These are phyloP conservation scores for Myriosclerotinia curreyana DNA, from an alignment of 2,329 filamentous ascomycete genomes.

Conservation along the genomic window DNA sequence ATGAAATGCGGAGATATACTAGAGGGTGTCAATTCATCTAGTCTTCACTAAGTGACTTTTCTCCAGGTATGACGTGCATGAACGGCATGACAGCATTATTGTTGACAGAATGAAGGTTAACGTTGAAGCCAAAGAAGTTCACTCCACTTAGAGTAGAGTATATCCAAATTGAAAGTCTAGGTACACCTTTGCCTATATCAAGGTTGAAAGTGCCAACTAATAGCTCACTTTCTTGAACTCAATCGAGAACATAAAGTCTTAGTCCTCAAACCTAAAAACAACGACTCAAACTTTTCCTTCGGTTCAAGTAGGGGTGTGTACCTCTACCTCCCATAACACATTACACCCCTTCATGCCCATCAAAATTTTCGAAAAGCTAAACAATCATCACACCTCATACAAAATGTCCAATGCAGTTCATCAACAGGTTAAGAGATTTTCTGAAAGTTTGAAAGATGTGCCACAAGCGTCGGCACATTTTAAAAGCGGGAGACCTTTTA, in stretches of 20 bases:
- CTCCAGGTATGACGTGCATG: background rate
- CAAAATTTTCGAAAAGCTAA: background rate
- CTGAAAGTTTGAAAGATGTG: conserved; percentile 2
- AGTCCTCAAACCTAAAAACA: background rate
- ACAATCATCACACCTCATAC: background rate
- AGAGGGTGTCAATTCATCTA: background rate
- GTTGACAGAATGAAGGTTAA: background rate
- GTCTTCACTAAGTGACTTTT: background rate
- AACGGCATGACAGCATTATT: background rate
- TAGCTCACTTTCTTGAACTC: too few relatives aligned
- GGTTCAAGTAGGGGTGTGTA: too few relatives aligned
- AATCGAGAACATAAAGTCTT: too few relatives aligned
- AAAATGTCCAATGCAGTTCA: background rate
- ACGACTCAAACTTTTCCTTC: background rate
- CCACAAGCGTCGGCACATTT: background rate
- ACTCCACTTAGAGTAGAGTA: background rate
- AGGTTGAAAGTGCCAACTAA: background rate
- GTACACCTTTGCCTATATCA: background rate
- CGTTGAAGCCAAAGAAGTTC: background rate
- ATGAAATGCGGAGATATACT: background rate
- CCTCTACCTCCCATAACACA: background rate
- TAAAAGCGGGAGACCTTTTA: background rate
- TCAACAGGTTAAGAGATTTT: background rate
- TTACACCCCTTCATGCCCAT: background rate
- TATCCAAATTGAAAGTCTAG: background rate